These are phyloP conservation scores for Monosporascus ibericus DNA, from an alignment of 2,329 filamentous ascomycete genomes.

Conservation along the genomic window DNA sequence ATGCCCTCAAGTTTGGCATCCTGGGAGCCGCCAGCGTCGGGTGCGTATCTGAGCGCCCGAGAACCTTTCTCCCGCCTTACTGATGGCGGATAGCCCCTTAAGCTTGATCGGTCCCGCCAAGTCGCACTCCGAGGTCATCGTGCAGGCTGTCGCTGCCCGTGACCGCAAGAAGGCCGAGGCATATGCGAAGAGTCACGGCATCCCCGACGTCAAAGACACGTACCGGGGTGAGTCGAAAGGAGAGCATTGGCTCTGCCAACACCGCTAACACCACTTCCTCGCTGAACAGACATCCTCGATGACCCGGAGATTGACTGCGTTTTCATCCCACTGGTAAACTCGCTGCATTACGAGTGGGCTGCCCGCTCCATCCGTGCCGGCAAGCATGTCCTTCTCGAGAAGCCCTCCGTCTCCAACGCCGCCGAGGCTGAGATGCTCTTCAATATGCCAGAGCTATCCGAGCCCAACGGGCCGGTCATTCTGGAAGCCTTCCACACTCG, in stretches of 20 bases:
- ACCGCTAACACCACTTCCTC: too few species aligned
- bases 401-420: conserved; percentile 32
- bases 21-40: too few species aligned
- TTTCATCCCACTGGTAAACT: conserved; percentile 34
- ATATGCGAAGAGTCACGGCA: not conserved
- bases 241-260: conserved; percentile 1
- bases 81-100: conserved; percentile 14
- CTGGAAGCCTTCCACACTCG: conserved; percentile 38
- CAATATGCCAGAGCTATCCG: conserved; percentile 19
- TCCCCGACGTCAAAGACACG: not conserved
- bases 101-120: conserved; percentile 28
- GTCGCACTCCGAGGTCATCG: not conserved
- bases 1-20: too few species aligned
- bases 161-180: not conserved
- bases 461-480: conserved; percentile 27
- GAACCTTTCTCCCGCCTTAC: too few species aligned
- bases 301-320: conserved; percentile 32
- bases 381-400: conserved; percentile 42
- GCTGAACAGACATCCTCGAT: conserved; percentile 23
- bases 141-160: not conserved
- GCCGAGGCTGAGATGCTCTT: conserved; percentile 29
- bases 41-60: too few species aligned
- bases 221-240: not conserved
- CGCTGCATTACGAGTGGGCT: conserved; percentile 30
- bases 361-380: conserved; percentile 30